Base-by-base conservation (phyloP, 2,329 filamentous ascomycete species). In the Exophiala oligosperma region DNA sequence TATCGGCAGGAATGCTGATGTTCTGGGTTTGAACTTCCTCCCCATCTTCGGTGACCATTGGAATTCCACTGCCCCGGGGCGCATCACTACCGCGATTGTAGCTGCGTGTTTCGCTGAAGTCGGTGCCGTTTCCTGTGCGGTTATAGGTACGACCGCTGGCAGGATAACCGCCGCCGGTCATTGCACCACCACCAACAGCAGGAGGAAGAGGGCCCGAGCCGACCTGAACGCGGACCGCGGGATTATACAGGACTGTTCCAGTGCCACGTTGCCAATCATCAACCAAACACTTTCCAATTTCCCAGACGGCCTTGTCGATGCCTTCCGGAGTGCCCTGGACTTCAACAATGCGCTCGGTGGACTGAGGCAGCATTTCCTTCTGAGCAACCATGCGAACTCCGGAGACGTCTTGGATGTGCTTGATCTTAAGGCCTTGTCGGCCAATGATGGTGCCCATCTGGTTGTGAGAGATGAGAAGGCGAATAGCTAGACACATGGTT, bases 361-460 rank as follows among this genome's bases (percentile, higher is more conserved):
- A 99, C 76, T 99, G 94, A 37, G 94, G 94, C 6, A 99, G 87
- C 94, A 99, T 99, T 71, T 99, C 94, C 79, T 99, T 99, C 77
- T 99, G 94, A 41, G 94, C 94, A 49, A 99, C 92, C 94, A 99
- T 99, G 72, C 94, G 92, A 59, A 97, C 94, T 65, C 92, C 92
- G 4, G 94, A 97, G 29, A 87, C 88, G 74, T 99, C 94, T 75
- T 99, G 94, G 67, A 99, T 99, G 74, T 97, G 91, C 84, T 99
- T 99, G 82, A 99, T 99, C 82, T 97, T 99, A 67, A 97, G 83
- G 59, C 94, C 94, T 74, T 95, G 90, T 66, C 92, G 87, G 69
- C 94, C 94, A 72, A 99, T 99, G 78, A 99, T 97, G 70, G 94
- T 99, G 63, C 94, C 94, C 94, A 99, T 99, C 78, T 99, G 94